Base-by-base conservation (phyloP, 495 filamentous ascomycete species). In the Penicillium bovifimosum region DNA sequence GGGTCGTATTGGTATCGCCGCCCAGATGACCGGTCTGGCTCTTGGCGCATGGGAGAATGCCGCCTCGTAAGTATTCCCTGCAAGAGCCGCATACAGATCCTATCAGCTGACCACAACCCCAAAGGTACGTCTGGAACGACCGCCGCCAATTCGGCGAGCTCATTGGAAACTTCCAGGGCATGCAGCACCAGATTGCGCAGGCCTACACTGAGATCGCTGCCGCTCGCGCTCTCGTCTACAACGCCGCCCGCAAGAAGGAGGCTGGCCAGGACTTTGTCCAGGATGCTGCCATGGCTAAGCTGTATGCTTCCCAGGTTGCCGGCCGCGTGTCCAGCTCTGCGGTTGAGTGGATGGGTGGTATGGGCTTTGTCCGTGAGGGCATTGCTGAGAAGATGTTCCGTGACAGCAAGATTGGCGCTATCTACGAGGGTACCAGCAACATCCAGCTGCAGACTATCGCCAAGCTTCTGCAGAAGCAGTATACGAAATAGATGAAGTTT, bases 341-440 rank as follows among this genome's bases (percentile, higher is more conserved):
- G 3, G 82, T 99, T 14, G 93, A 97, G 73, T 97, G 95, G 93
- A 96, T 96, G 92, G 93, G 93, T 31, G 93, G 93, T 45, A 96
- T 96, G 93, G 84, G 83, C 7, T 99, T 99, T 60, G 93, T 97
- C 33, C 77, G 93, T 35, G 93, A 99, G 68, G 93, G 93, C 2
- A 83, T 96, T 54, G 93, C 95, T 4, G 93, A 99, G 84, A 99
- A 99, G 82, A 95, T 86, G 76, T 99, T 85, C 78, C 80, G 93
- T 18, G 93, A 99, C 68, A 92, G 88, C 76, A 99, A 96, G 84
- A 99, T 99, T 65, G 93, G 93, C 2, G 90, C 89, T 40, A 97
- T 99, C 57, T 97, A 99, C 73, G 93, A 99, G 78, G 93, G 93
- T 36, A 95, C 91, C 48, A 89, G 87, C 64, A 83, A 83, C 58